Conservation (phyloP, 176 grass and related monocot genomes). For the Oryza rufipogon region DNA sequence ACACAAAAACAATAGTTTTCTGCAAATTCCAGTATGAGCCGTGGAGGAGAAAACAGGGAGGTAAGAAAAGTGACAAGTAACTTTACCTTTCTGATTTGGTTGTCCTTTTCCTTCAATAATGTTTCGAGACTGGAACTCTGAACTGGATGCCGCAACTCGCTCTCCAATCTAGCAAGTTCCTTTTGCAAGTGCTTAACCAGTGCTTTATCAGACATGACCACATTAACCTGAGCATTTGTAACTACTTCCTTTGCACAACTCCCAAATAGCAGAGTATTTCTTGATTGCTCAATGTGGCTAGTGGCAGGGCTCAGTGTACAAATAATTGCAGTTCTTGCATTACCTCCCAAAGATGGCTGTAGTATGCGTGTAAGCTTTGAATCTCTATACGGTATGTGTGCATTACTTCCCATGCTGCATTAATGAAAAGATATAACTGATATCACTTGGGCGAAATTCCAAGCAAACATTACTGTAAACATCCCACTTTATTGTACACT, state of each 20-base stretch:
- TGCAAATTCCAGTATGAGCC: slow-evolving; percentile 13
- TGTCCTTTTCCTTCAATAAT: slow-evolving; percentile 74
- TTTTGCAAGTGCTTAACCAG: slow-evolving; percentile 88
- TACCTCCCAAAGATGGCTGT: slow-evolving; percentile 83
- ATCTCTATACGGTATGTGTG: slow-evolving; percentile 86
- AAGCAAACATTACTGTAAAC: neutral
- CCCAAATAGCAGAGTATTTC: slow-evolving; percentile 83
- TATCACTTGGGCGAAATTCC: neutral
- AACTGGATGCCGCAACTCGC: slow-evolving; percentile 65
- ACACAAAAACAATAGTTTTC: neutral
- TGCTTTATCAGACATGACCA: slow-evolving; percentile 89
- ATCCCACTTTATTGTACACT: neutral
- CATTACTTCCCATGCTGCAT: slow-evolving; percentile 77
- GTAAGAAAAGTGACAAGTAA: neutral
- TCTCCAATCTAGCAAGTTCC: slow-evolving; percentile 88
- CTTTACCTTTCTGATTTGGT: slow-evolving; percentile 73
- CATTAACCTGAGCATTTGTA: slow-evolving; percentile 85
- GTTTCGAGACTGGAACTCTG: slow-evolving; percentile 62
- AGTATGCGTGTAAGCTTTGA: slow-evolving; percentile 92
- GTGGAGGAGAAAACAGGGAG: neutral
- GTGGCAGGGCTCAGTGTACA: slow-evolving; percentile 82
- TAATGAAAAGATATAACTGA: slow-evolving; percentile 29
- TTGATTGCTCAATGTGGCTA: slow-evolving; percentile 80
- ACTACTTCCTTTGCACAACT: slow-evolving; percentile 87
- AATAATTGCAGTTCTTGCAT: slow-evolving; percentile 85